A percentile compares a stretch with the other conserved stretches of the same genome.
Evolutionary conservation across 441 rosid genomes (phyloP).

Genomic region (Breynia disticha): DNA sequence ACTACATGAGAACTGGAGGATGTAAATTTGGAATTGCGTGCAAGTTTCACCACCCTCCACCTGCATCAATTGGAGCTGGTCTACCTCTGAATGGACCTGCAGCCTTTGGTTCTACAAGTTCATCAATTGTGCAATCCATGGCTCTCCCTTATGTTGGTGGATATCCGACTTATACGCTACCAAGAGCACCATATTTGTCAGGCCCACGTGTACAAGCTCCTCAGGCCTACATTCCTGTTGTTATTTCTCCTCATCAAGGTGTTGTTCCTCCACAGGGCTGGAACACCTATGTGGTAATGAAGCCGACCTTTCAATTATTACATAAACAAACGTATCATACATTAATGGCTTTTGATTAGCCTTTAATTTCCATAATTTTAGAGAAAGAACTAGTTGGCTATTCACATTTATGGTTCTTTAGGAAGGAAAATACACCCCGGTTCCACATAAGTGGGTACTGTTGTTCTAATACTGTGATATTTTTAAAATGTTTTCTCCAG

Average conservation of each 20-base stretch:
- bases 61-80: slow-evolving; percentile 32
- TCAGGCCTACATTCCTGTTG: slow-evolving; percentile 47
- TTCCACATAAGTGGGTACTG: no score
- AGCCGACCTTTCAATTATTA: neutral
- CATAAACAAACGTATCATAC: neutral
- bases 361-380: neutral
- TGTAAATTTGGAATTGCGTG: slow-evolving; percentile 75
- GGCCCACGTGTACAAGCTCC: slow-evolving; percentile 43
- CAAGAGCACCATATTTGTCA: slow-evolving; percentile 43
- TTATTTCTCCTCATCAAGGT: slow-evolving; percentile 57
- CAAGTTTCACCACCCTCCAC: slow-evolving; percentile 81
- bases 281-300: slow-evolving; percentile 56
- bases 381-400: no score
- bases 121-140: slow-evolving; percentile 36
- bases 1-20: slow-evolving; percentile 57
- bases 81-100: slow-evolving; percentile 29
- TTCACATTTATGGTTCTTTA: neutral
- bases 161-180: slow-evolving; percentile 43
- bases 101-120: slow-evolving; percentile 26
- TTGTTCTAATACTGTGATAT: no score
- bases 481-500: no score
- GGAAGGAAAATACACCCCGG: neutral
- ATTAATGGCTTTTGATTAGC: neutral
- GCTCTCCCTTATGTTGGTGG: slow-evolving; percentile 46
- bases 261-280: slow-evolving; percentile 53